phyloP scores from a whole-genome alignment of 305 asterid genomes.

The Fraxinus floribunda region DNA sequence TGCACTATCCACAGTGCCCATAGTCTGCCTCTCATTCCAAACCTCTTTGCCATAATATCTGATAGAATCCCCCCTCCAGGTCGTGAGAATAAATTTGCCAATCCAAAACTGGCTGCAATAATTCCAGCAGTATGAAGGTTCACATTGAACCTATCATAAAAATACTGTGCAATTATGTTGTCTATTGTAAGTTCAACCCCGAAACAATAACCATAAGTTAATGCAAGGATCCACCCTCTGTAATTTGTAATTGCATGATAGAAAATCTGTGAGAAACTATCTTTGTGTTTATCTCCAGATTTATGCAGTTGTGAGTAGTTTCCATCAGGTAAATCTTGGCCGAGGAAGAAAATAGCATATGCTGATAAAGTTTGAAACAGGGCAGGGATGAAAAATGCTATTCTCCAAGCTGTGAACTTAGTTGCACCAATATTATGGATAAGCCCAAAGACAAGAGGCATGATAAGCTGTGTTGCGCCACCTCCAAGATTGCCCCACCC shows the following conservation, averaged over 20 bases:
- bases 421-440: conserved; percentile 45
- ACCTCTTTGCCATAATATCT: conserved; percentile 52
- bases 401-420: conserved; percentile 72
- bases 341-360: conserved; percentile 59
- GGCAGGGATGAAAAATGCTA: conserved; percentile 73
- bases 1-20: conserved; percentile 77
- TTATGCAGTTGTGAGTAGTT: conserved; percentile 53
- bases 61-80: conserved; percentile 85
- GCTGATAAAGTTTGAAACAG: conserved; percentile 62
- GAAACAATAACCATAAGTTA: conserved; percentile 79
- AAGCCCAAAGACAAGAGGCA: conserved; percentile 59
- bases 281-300: conserved; percentile 68
- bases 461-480: conserved; percentile 79
- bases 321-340: conserved; percentile 84
- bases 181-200: conserved; percentile 80
- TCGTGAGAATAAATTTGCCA: conserved; percentile 66
- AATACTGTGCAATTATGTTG: conserved; percentile 78
- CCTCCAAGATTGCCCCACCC: conserved; percentile 98
- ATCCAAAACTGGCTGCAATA: conserved; percentile 85
- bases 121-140: conserved; percentile 72
- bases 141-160: conserved; percentile 63
- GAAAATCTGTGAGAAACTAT: conserved; percentile 39
- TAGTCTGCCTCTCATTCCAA: conserved; percentile 78
- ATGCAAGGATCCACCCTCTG: conserved; percentile 73
- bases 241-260: conserved; percentile 47